A percentile compares a stretch with the other conserved stretches of the same genome.
phyloP scores from a whole-genome alignment of 75 land plant genomes.

The Cryptomeria japonica region DNA sequence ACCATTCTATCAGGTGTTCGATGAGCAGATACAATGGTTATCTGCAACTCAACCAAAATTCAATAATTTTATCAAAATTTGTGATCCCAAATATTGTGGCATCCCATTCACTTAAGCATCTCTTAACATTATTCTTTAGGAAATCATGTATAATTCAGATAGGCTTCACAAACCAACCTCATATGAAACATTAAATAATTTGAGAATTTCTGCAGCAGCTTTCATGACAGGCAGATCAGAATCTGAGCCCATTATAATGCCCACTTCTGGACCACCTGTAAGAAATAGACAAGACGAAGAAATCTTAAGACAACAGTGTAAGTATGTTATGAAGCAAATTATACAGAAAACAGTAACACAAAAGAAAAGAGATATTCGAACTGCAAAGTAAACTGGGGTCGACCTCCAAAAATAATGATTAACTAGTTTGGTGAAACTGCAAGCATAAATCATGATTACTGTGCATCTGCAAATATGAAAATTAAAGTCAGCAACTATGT shows the following conservation, averaged over 20 bases:
- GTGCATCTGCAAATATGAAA: background rate
- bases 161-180: constrained; percentile 46
- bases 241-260: constrained; percentile 98
- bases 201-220: constrained; percentile 76
- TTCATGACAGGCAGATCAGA: constrained; percentile 96
- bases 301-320: background rate
- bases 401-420: background rate
- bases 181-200: constrained; percentile 54
- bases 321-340: background rate
- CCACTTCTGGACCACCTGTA: constrained; percentile 50
- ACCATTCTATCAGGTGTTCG: constrained; percentile 92
- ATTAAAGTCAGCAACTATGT: background rate
- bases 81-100: background rate
- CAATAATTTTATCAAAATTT: background rate
- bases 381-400: background rate
- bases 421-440: constrained; percentile 8
- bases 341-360: background rate
- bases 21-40: constrained; percentile 90
- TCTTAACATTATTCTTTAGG: background rate
- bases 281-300: background rate
- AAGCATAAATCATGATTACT: background rate
- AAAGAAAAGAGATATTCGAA: background rate
- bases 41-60: constrained; percentile 29
- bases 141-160: background rate
- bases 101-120: background rate